These are phyloP conservation scores for Dryadomyces quercivorus DNA, from an alignment of 2,329 filamentous ascomycete species.

Conservation along the genomic window DNA sequence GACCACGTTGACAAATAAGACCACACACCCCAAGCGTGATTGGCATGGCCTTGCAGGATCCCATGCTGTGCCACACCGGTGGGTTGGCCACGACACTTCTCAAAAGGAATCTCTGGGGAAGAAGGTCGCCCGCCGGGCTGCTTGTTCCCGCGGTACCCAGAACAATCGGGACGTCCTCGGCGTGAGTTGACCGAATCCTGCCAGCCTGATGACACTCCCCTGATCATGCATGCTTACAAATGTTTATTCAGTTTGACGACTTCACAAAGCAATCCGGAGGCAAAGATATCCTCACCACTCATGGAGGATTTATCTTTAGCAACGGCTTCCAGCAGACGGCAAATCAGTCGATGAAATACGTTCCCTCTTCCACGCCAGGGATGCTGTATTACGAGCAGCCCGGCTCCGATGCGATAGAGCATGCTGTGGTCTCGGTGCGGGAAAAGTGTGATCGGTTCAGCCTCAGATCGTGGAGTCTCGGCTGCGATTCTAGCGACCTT, in stretches of 20 bases:
- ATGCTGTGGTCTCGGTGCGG: conserved; percentile 16
- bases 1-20: neutral
- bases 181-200: neutral
- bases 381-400: conserved; percentile 16
- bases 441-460: conserved; percentile 21
- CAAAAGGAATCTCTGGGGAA: neutral
- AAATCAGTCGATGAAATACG: conserved; percentile 6
- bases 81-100: neutral
- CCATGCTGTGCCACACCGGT: neutral
- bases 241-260: conserved; percentile 13
- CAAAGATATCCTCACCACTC: conserved; percentile 12
- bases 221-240: neutral
- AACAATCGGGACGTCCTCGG: neutral
- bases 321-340: conserved; percentile 21
- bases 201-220: neutral
- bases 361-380: conserved; percentile 14
- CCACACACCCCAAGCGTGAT: neutral
- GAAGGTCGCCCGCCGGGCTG: neutral
- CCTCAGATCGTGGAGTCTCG: conserved; percentile 24
- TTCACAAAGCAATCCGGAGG: conserved; percentile 3
- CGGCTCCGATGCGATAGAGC: conserved; percentile 12
- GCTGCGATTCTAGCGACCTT: conserved; percentile 22
- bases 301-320: conserved; percentile 22
- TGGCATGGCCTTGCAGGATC: neutral
- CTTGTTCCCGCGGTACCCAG: neutral